Percentiles rank a stretch among this genome's conserved stretches.
These are phyloP conservation scores for Panicum miliaceum DNA, from an alignment of 176 grass and related monocot genomes.

Conservation along the genomic window DNA sequence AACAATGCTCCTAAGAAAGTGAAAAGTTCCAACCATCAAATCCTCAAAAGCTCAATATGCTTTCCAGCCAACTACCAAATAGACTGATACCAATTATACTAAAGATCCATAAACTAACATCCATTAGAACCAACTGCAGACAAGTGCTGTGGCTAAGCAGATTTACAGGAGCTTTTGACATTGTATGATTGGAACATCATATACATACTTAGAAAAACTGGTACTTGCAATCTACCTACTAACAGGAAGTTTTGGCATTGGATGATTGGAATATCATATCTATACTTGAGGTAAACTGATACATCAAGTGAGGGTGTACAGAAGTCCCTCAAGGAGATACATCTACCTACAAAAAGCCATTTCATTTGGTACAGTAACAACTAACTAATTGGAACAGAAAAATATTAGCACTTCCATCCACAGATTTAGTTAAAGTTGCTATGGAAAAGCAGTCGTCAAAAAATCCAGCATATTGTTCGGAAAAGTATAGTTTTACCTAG, in stretches of 20 bases:
- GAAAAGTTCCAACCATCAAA: constrained; percentile 1
- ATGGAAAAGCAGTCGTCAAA: neutral
- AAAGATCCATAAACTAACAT: neutral
- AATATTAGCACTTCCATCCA: neutral
- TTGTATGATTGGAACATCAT: neutral
- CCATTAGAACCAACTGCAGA: neutral
- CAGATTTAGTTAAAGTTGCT: constrained; percentile 1
- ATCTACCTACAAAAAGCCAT: constrained; percentile 2
- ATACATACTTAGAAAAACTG: constrained; percentile 8
- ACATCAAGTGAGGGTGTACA: too few relatives aligned
- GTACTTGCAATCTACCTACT: too few relatives aligned
- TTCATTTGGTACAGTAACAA: constrained; percentile 14
- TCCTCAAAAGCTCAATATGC: neutral
- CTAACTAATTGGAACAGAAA: neutral
- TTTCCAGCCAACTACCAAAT: neutral
- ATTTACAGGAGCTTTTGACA: constrained; percentile 3
- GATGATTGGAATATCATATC: neutral
- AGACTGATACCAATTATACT: neutral
- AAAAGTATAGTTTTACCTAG: neutral
- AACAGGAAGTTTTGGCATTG: neutral
- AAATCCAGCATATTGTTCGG: neutral
- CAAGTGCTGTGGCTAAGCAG: neutral
- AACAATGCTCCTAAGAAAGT: neutral
- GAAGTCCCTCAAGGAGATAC: too few relatives aligned
- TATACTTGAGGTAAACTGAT: neutral